Conservation (phyloP, 2,329 filamentous ascomycete genomes). For the Didymella pinodella region DNA sequence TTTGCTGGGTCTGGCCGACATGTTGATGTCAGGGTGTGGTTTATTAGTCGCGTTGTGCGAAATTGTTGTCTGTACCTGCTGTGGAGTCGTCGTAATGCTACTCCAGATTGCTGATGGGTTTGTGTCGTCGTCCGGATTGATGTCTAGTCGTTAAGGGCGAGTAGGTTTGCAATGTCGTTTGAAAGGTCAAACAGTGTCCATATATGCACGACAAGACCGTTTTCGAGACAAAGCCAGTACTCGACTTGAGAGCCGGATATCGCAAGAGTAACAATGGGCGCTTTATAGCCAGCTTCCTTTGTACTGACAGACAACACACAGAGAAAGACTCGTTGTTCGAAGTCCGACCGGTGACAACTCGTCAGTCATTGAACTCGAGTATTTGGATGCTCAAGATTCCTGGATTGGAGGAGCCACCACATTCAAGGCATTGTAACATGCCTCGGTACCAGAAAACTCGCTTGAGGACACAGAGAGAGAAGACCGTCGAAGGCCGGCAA, state of each 20-base stretch:
- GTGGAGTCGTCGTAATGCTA: no score
- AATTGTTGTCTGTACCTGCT: no score
- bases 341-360: no score
- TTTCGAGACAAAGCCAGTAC: neutral
- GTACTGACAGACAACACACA: neutral
- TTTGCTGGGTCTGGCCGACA: no score
- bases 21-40: no score
- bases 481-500: neutral
- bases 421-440: neutral
- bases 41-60: no score
- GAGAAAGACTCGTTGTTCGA: neutral
- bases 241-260: neutral
- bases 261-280: no score
- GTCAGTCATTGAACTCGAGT: neutral
- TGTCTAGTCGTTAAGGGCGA: neutral
- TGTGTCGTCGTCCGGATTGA: no score
- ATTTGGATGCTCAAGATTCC: neutral
- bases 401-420: neutral
- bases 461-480: neutral
- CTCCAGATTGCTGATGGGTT: no score
- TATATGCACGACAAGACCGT: neutral
- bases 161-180: neutral
- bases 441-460: neutral
- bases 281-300: neutral
- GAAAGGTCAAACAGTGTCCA: neutral